A percentile compares a stretch with the other conserved stretches of the same genome.
Evolutionary conservation across 441 rosid species (phyloP).

Genomic region (Adansonia madagascariensis): DNA sequence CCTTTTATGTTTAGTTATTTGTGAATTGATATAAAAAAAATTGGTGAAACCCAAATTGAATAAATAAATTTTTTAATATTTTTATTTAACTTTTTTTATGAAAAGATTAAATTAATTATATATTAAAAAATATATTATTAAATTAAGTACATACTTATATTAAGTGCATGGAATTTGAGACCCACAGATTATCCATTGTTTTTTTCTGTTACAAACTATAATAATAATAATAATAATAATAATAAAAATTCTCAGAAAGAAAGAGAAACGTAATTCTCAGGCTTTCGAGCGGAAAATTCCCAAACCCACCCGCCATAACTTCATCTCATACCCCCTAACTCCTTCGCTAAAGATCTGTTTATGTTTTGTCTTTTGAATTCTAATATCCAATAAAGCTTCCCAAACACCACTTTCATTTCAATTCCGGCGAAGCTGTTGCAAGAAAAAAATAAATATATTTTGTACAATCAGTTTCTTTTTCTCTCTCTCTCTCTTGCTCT

Average conservation of each 20-base stretch:
- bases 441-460: not conserved
- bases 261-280: not conserved
- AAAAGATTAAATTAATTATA: too few relatives aligned
- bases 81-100: too few relatives aligned
- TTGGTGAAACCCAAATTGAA: too few relatives aligned
- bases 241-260: not conserved
- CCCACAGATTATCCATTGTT: too few relatives aligned
- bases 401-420: not conserved
- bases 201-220: too few relatives aligned
- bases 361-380: not conserved
- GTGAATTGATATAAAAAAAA: too few relatives aligned
- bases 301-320: not conserved
- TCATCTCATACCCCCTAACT: not conserved
- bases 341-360: not conserved
- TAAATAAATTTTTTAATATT: too few relatives aligned
- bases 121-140: too few relatives aligned
- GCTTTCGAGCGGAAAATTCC: not conserved
- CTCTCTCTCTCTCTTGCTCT: not conserved
- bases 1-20: too few relatives aligned
- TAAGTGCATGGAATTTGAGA: too few relatives aligned
- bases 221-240: too few relatives aligned
- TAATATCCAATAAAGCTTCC: not conserved
- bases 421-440: slow-evolving; percentile 10
- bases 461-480: not conserved
- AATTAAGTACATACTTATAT: too few relatives aligned